Base-by-base conservation (phyloP, 805 yeast genomes). In the Geotrichum ghanense region DNA sequence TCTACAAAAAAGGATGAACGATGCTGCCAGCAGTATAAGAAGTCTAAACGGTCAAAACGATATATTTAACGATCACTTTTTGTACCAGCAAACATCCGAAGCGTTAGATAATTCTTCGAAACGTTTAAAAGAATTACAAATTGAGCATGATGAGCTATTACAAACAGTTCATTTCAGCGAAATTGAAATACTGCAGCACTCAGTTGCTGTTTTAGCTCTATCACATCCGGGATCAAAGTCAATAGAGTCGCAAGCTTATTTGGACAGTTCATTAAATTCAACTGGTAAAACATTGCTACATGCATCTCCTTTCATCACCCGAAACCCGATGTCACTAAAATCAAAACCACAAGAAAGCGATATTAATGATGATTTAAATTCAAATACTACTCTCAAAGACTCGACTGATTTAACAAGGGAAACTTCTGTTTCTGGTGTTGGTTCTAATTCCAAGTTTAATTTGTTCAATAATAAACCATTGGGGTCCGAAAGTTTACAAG, bases 1-100 rank as follows among this genome's bases (percentile, higher is more conserved):
- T 35, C 49, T 57, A 52, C 59, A 57, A 41, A 21, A 16, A 31
- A 57, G 56, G 45, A 47, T 57, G 40, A 45, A 53, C 14, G 59
- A 56, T 21, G 61, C 61, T 3, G 58, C 61, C 2, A 34, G 50
- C 9, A 48, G 54, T 6, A 42, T 57, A 4, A 49, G 52, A 31
- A 50, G 51, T 23, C 53, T 57, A 7, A 55, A 50, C 24, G 41
- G 24, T 7, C 41, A 43, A n/a, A n/a, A n/a, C n/a, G n/a, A n/a
- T n/a, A n/a, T n/a, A n/a, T n/a, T n/a, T n/a, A 31, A 31, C 12
- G 6, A 31, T 12, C 31, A 25, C 14, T 25, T 25, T 25, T 12
- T 53, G 23, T 53, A 56, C 14, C 47, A 46, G 22, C 57, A 56
- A 19, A 57, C 58, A 12, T 53, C 48, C 14, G 58, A 55, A 12